Percentiles rank a stretch among this genome's conserved stretches.
phyloP scores from a whole-genome alignment of 148 eudicot genomes.

The Persicaria tinctoria region DNA sequence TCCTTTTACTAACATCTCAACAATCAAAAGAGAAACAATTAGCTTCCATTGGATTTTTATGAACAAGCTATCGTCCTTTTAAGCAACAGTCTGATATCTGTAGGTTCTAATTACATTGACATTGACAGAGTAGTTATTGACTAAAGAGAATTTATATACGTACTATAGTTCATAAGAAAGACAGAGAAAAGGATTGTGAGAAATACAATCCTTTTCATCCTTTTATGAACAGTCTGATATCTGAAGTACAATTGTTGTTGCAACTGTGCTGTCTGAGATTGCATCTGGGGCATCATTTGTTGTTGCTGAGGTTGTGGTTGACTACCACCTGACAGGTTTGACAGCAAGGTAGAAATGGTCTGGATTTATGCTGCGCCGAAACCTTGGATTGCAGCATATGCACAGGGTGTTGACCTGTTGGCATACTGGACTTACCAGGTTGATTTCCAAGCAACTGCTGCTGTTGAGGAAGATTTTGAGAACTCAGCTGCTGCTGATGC shows the following conservation, averaged over 20 bases:
- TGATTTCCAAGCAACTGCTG: constrained; percentile 67
- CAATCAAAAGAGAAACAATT: no score
- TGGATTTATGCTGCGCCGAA: constrained; percentile 55
- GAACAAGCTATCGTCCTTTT: no score
- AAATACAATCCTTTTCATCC: no score
- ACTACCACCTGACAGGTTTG: constrained; percentile 30
- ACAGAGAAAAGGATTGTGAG: no score
- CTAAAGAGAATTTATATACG: no score
- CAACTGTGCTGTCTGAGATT: constrained; percentile 65
- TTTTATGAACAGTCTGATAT: no score
- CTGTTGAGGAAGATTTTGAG: constrained; percentile 49
- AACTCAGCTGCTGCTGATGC: constrained; percentile 66
- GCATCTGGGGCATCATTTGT: constrained; percentile 69
- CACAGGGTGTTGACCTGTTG: constrained; percentile 52
- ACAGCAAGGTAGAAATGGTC: constrained; percentile 34
- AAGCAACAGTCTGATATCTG: no score
- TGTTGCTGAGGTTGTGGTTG: constrained; percentile 63
- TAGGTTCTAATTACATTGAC: no score
- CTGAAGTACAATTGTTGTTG: constrained; percentile 51
- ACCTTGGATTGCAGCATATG: constrained; percentile 59
- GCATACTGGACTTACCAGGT: constrained; percentile 59
- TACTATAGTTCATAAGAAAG: no score
- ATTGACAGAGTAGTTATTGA: no score
- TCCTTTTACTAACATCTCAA: no score
- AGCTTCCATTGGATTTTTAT: no score